Evolutionary conservation across 441 rosid genomes (phyloP), one percentile per base, ranked within the genome.

Genomic region (Croton setiger): DNA sequence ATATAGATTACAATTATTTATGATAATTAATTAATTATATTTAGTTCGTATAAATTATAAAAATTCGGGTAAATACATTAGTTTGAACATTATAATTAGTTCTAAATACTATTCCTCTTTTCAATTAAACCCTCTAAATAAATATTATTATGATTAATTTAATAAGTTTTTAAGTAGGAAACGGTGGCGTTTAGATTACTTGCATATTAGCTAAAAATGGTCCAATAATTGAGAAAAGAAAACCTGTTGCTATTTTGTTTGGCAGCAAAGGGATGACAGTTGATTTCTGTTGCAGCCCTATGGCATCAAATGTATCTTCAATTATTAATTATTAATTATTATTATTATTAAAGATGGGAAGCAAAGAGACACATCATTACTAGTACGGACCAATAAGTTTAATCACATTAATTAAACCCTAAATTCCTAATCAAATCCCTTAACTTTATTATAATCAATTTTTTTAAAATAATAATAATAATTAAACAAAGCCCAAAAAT

Each of bases 291-390:
- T 66, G 55, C 78, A 27, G 31, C 31, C 31, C 31, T 2, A 27
- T 72, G n/a, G n/a, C 67, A 67, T 67, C 72, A 41, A 66, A 65
- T 17, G 13, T 39, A 3, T 43, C 35, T 55, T 52, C 47, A 60
- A 56, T 27, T 17, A 33, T 39, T 56, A 55, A 23, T 47, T 51
- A 44, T 0, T n/a, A 15, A 58, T 2, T 39, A 11, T 49, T 14
- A 10, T 17, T 49, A 49, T 47, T 45, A 13, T 45, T 45, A 18
- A 13, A 21, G 63, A 66, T 51, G 57, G 60, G 47, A 66, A 61
- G 69, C 64, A 74, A 74, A 69, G 74, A 70, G 66, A 9, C 63
- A 45, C 74, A 78, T 80, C 76, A 78, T 78, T 76, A 35, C 71
- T 60, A 0, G 85, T 66, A 79, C 82, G 84, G 78, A 70, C 64